Base-by-base conservation (phyloP, 2,329 filamentous ascomycete genomes). In the Monosporascus sp. region DNA sequence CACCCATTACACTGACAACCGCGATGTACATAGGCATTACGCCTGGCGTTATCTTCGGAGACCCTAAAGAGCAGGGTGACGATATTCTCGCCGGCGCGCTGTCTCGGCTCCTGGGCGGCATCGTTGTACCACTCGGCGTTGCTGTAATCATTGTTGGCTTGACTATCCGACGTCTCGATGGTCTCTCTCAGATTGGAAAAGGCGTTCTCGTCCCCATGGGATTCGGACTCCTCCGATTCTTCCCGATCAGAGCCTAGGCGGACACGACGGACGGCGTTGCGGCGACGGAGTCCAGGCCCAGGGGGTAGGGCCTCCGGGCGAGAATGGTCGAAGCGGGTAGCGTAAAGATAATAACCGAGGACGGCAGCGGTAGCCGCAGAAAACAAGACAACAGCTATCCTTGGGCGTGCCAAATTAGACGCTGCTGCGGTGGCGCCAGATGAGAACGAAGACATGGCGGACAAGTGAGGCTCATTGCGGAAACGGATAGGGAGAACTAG, bases 1-100 rank as follows among this genome's bases (percentile, higher is more conserved):
- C 94, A 99, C 48, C 84, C 84, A 68, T 97, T 96, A 68, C 94
- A 99, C 38, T 87, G 88, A 55, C 96, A 95, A 14, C 94, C 93
- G 14, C 93, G 82, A 68, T 99, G 94, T 22, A 97, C 87, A 65
- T 94, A 96, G 20, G 90, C 89, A 66, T 94, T 93, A 49, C 89
- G 81, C 52, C 86, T 83, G 1, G 92, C 90, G 66, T 96, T 92
- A 60, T 97, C 91, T 69, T 97, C 92, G 0, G 92, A 95, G 47
- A 97, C 95, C 54, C 92, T 84, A 66, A 96, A 97, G 1, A 97
- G 78, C 2, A 97, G 77, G 56, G 85, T 89, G 46, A 95, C 86
- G 48, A 96, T 84, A 55, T 91, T 92, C 64, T 94, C 89, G 6
- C 89, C 89, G 36, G 74, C 80, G 53, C 77, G 76, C 55, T 76